A percentile compares a stretch with the other conserved stretches of the same genome.
Conservation (phyloP, 371 early-diverging fungal species). For the Phascolomyces articulosus region DNA sequence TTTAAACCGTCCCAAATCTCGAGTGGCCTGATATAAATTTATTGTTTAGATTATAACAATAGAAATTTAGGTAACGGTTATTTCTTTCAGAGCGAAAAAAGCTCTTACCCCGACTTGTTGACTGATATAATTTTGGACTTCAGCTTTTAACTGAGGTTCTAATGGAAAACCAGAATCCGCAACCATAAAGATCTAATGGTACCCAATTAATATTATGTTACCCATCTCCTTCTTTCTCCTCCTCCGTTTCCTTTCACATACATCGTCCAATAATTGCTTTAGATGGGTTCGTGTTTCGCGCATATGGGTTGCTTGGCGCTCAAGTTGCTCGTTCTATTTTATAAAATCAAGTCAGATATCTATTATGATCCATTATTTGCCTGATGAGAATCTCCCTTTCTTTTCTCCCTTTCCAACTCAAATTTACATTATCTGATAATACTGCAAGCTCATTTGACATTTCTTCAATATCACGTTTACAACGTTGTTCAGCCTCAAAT, state of each 20-base stretch:
- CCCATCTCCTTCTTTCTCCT: neutral
- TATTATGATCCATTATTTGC: too few species aligned
- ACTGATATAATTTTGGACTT: slow-evolving; percentile 30
- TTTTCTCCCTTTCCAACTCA: too few species aligned
- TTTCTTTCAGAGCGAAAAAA: neutral
- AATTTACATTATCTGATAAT: slow-evolving; percentile 16
- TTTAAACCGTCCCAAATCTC: slow-evolving; percentile 31
- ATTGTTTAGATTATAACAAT: neutral
- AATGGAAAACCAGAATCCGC: slow-evolving; percentile 24
- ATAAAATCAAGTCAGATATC: neutral
- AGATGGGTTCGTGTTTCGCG: slow-evolving; percentile 1
- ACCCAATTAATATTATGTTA: neutral
- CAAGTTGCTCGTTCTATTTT: slow-evolving; percentile 14
- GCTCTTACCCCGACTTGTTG: slow-evolving; percentile 28
- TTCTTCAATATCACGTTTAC: slow-evolving; percentile 33
- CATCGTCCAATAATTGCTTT: slow-evolving; percentile 17
- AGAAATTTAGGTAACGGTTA: neutral
- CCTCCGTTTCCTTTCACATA: neutral
- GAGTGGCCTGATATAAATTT: slow-evolving; percentile 43
- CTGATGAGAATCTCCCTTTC: too few species aligned
- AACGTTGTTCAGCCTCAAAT: slow-evolving; percentile 45
- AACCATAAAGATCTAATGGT: slow-evolving; percentile 30
- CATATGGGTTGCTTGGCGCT: slow-evolving; percentile 19
- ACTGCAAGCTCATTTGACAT: slow-evolving; percentile 13
- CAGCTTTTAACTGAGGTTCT: slow-evolving; percentile 34